Percentiles rank a stretch among this genome's conserved stretches.
These are phyloP conservation scores for Blastobotrys persicus DNA, from an alignment of 1,139 yeast genomes.

Conservation along the genomic window DNA sequence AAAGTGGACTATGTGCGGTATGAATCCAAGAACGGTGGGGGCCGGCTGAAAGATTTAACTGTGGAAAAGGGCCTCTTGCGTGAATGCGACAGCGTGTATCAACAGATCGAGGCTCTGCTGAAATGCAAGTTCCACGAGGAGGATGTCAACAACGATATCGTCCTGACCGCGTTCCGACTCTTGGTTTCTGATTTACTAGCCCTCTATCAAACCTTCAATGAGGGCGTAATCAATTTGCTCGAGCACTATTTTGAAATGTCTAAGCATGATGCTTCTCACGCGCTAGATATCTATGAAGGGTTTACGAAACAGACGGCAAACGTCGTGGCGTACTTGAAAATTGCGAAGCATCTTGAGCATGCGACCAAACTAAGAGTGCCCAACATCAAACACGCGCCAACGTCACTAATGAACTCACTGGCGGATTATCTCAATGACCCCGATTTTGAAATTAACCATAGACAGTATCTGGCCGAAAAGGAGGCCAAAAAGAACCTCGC, in stretches of 20 bases:
- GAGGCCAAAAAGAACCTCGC: constrained; percentile 36
- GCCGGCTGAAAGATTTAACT: constrained; percentile 59
- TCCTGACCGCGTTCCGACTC: constrained; percentile 79
- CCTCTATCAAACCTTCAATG: constrained; percentile 84
- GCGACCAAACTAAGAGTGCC: constrained; percentile 91
- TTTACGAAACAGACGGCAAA: constrained; percentile 85
- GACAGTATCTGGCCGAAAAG: constrained; percentile 71
- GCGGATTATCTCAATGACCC: constrained; percentile 87
- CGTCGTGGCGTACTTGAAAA: constrained; percentile 81
- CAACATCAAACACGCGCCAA: constrained; percentile 95
- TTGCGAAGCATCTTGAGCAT: constrained; percentile 84
- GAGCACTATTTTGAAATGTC: constrained; percentile 96
- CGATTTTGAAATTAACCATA: constrained; percentile 75
- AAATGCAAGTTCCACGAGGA: constrained; percentile 68
- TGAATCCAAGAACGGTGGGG: constrained; percentile 44
- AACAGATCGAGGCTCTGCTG: constrained; percentile 72
- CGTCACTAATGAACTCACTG: constrained; percentile 80
- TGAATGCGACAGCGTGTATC: constrained; percentile 81
- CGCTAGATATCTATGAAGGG: constrained; percentile 75
- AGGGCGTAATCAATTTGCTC: constrained; percentile 87
- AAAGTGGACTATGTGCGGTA: constrained; percentile 72
- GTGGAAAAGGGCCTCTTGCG: constrained; percentile 82
- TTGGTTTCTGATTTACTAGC: constrained; percentile 83
- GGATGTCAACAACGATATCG: constrained; percentile 76
- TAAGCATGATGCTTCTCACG: constrained; percentile 78